Evolutionary conservation across 352 stramenopile species (phyloP), one percentile per base, ranked within the genome.

Genomic region (Pythium chondricola): DNA sequence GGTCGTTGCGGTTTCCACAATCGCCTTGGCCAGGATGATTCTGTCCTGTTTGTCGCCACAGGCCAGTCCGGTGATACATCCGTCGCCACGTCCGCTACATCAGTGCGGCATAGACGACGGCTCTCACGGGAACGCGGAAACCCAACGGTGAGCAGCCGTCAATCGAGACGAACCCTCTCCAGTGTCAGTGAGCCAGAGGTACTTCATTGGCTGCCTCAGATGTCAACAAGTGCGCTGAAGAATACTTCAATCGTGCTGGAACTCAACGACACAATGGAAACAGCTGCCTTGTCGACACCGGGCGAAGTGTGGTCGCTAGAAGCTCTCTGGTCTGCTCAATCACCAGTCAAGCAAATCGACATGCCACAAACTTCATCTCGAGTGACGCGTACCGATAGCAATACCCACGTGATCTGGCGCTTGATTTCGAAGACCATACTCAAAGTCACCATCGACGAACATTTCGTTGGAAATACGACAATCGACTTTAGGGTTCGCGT

Each of bases 1-100:
- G 50, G 40, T 32, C 38, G 50, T 6, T 65, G 56, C 29, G 56
- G 43, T 17, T 65, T 49, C 24, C 45, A 59, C 50, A 65, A 65
- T 17, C 31, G 51, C n/a, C 18, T 65, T 38, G 31, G 4, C 10
- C 6, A 42, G 8, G 37, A 25, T 24, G 29, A 41, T 17, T 1
- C 6, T 13, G 16, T 51, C 8, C 9, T 48, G 1, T 64, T 64
- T 20, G 10, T 53, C 20, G 9, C 13, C 4, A 36, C 51, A 35
- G 48, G 43, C 18, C 14, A 33, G n/a, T 2, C 43, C 10, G 32
- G 36, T 10, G 49, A 58, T 22, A 56, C 44, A 2, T 37, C 44
- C 17, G 48, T 64, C 0, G 55, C 44, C 1, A 43, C 48, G 8
- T 3, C 48, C 5, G 24, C 42, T 11, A 17, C 24, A n/a, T 48